A percentile compares a stretch with the other conserved stretches of the same genome.
Conservation (phyloP, 306 rosid species). For the Crotalaria pallida region DNA sequence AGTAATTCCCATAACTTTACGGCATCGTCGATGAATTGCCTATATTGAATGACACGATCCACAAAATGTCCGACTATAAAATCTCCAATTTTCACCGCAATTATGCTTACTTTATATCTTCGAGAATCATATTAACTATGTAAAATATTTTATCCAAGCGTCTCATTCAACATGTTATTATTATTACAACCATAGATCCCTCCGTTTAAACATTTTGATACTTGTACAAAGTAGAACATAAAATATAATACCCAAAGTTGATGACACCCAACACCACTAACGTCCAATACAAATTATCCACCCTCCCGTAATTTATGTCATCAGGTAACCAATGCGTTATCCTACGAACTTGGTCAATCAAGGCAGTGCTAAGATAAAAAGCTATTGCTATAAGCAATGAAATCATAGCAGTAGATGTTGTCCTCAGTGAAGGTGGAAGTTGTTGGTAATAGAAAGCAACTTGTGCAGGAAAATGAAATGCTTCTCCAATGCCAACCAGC, state of each 20-base stretch:
- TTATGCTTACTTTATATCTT: too few relatives aligned
- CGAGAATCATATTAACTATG: too few relatives aligned
- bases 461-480: slow-evolving; percentile 66
- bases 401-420: slow-evolving; percentile 59
- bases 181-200: not conserved
- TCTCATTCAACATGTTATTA: not conserved
- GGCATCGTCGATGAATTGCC: too few relatives aligned
- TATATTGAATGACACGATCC: too few relatives aligned
- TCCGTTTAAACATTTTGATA: slow-evolving; percentile 26
- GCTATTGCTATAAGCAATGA: slow-evolving; percentile 37
- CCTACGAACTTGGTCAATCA: slow-evolving; percentile 35
- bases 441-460: slow-evolving; percentile 62
- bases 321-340: slow-evolving; percentile 57
- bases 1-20: too few relatives aligned
- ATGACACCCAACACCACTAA: slow-evolving; percentile 39
- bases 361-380: slow-evolving; percentile 39
- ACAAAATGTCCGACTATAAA: too few relatives aligned
- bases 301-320: slow-evolving; percentile 43
- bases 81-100: too few relatives aligned
- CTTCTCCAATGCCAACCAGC: slow-evolving; percentile 58
- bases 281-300: slow-evolving; percentile 55
- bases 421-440: slow-evolving; percentile 42
- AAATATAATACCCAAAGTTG: slow-evolving; percentile 46
- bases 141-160: too few relatives aligned
- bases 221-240: slow-evolving; percentile 38